These are phyloP conservation scores for Pyricularia grisea DNA, from an alignment of 2,329 filamentous ascomycete species.

Conservation along the genomic window DNA sequence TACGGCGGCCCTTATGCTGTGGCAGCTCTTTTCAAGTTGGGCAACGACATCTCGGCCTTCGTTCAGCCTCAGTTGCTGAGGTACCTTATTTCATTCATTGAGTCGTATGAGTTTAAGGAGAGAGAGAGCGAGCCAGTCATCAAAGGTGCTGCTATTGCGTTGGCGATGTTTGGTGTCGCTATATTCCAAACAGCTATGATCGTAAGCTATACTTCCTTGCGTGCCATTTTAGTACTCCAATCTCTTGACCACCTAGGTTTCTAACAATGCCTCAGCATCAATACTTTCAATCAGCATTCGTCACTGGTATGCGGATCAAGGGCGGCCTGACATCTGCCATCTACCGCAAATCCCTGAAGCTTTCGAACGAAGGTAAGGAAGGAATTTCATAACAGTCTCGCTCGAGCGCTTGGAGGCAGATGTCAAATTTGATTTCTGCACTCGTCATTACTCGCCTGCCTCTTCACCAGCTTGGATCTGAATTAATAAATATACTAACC, in stretches of 20 bases:
- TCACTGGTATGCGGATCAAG: slow-evolving; percentile 95
- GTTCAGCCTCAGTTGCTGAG: slow-evolving; percentile 84
- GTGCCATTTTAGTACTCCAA: slow-evolving; percentile 8
- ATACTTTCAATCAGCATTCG: slow-evolving; percentile 93
- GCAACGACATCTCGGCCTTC: slow-evolving; percentile 80
- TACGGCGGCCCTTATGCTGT: slow-evolving; percentile 79
- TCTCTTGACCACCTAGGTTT: not conserved
- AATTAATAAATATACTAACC: not conserved
- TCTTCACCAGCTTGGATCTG: not conserved
- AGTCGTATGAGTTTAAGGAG: slow-evolving; percentile 50
- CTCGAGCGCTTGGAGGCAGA: not conserved
- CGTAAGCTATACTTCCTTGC: slow-evolving; percentile 14
- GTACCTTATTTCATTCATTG: slow-evolving; percentile 73
- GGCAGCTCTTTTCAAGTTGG: slow-evolving; percentile 78
- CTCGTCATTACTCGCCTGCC: not conserved
- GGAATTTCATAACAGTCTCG: not conserved
- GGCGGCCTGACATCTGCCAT: slow-evolving; percentile 82
- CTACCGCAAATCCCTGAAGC: slow-evolving; percentile 78
- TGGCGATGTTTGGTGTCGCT: slow-evolving; percentile 87
- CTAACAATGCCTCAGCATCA: slow-evolving; percentile 51
- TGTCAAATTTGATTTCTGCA: not conserved
- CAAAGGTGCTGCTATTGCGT: slow-evolving; percentile 75
- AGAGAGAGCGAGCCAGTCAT: slow-evolving; percentile 62
- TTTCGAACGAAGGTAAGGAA: slow-evolving; percentile 69
- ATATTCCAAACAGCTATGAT: slow-evolving; percentile 80